phyloP scores from a whole-genome alignment of 768 basidiomycete species.

The Tylopilus felleus region DNA sequence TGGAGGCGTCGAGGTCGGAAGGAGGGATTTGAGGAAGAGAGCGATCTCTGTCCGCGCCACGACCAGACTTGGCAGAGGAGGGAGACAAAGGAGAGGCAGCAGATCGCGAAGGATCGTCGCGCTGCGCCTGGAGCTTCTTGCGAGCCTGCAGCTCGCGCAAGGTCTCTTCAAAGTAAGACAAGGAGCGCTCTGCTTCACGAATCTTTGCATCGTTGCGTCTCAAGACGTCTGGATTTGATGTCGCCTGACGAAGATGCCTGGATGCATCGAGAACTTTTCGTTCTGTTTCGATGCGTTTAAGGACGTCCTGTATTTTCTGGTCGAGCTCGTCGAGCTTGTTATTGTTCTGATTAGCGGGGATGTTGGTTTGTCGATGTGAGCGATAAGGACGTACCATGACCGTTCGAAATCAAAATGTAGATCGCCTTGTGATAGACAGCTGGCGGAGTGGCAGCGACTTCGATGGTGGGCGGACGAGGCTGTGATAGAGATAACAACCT shows the following conservation, averaged over 20 bases:
- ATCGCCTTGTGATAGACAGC: constrained; percentile 17
- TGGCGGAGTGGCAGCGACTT: constrained; percentile 4
- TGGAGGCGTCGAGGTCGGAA: constrained; percentile 43
- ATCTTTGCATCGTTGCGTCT: constrained; percentile 81
- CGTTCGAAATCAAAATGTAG: constrained; percentile 13
- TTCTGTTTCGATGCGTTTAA: constrained; percentile 87
- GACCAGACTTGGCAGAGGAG: constrained; percentile 16
- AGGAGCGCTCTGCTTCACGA: constrained; percentile 77
- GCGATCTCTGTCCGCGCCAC: constrained; percentile 31
- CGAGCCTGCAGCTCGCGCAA: constrained; percentile 78
- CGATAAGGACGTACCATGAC: constrained; percentile 30
- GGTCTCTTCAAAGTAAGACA: constrained; percentile 85
- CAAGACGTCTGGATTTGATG: constrained; percentile 82
- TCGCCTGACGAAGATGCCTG: constrained; percentile 74
- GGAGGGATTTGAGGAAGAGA: constrained; percentile 48
- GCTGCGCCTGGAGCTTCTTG: constrained; percentile 61
- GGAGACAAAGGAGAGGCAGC: constrained; percentile 37
- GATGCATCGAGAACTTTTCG: constrained; percentile 89
- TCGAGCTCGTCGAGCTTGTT: constrained; percentile 60
- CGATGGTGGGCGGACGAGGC: constrained; percentile 27
- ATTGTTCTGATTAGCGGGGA: constrained; percentile 1
- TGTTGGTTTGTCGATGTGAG: neutral
- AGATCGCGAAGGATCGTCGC: constrained; percentile 53
- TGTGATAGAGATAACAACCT: constrained; percentile 30
- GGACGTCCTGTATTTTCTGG: constrained; percentile 90